These are phyloP conservation scores for Botrytis hyacinthi DNA, from an alignment of 2,329 filamentous ascomycete genomes.

Conservation along the genomic window DNA sequence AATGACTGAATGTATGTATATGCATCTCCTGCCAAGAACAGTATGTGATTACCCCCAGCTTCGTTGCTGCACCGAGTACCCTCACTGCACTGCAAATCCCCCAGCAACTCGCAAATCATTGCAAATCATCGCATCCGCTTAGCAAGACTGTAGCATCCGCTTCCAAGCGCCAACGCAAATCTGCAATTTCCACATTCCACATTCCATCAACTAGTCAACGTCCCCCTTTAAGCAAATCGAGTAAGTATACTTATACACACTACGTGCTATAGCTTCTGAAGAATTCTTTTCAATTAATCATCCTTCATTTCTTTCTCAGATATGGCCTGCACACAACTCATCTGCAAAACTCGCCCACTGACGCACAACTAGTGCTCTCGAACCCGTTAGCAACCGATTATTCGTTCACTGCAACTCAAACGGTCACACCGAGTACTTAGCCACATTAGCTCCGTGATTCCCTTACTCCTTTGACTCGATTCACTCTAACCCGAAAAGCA, in stretches of 20 bases:
- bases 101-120: not conserved
- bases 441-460: not conserved
- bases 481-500: not conserved
- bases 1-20: not conserved
- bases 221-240: not conserved
- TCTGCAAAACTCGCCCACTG: not conserved
- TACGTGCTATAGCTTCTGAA: not conserved
- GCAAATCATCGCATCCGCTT: not conserved
- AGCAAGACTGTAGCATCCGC: not conserved
- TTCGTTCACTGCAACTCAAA: slow-evolving; percentile 1
- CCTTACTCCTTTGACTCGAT: not conserved
- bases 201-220: not conserved
- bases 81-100: not conserved
- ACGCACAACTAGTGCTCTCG: not conserved
- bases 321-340: not conserved
- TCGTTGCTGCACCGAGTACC: not conserved
- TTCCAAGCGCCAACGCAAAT: not conserved
- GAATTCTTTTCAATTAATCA: not conserved
- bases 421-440: slow-evolving; percentile 9
- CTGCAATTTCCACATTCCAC: not conserved
- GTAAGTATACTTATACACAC: not conserved
- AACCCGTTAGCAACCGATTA: not conserved
- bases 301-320: not conserved
- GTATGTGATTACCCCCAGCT: slow-evolving; percentile 3
- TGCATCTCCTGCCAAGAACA: not conserved